phyloP scores from a whole-genome alignment of 345 rosid genomes.

The Ricinus communis region DNA sequence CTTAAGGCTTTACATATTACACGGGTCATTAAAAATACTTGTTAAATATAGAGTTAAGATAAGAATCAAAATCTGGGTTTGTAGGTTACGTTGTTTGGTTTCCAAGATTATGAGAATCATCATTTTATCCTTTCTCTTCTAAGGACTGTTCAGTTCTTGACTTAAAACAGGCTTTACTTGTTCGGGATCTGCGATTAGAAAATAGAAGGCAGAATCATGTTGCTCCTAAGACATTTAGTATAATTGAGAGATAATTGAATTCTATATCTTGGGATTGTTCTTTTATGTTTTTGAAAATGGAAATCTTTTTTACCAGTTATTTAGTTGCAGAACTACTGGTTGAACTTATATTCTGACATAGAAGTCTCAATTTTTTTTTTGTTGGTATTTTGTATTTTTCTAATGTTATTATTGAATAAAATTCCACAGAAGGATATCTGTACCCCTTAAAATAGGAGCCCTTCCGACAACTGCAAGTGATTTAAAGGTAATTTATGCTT shows the following conservation, averaged over 20 bases:
- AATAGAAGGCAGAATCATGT: not conserved
- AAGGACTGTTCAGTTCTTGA: not conserved
- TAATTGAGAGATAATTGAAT: not conserved
- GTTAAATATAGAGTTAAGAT: not conserved
- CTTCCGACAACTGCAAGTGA: conserved; percentile 29
- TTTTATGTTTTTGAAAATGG: not conserved
- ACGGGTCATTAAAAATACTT: not conserved
- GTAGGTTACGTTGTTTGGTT: too few relatives aligned
- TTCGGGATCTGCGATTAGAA: not conserved
- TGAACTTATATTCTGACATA: too few relatives aligned
- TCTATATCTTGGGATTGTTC: not conserved
- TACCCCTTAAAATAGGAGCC: conserved; percentile 29
- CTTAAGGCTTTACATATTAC: not conserved
- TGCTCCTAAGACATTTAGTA: not conserved
- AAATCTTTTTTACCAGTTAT: too few relatives aligned
- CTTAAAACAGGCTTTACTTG: not conserved
- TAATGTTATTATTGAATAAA: conserved; percentile 3
- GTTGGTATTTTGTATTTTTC: not conserved
- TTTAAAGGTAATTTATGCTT: conserved; percentile 45
- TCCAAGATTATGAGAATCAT: not conserved
- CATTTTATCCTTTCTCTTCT: not conserved
- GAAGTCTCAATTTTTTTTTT: too few relatives aligned
- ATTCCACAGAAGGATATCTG: conserved; percentile 37
- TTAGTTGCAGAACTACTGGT: too few relatives aligned
- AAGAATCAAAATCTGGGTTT: not conserved